Conservation (phyloP, 139 green algal species). For the Picochlorum sp. region DNA sequence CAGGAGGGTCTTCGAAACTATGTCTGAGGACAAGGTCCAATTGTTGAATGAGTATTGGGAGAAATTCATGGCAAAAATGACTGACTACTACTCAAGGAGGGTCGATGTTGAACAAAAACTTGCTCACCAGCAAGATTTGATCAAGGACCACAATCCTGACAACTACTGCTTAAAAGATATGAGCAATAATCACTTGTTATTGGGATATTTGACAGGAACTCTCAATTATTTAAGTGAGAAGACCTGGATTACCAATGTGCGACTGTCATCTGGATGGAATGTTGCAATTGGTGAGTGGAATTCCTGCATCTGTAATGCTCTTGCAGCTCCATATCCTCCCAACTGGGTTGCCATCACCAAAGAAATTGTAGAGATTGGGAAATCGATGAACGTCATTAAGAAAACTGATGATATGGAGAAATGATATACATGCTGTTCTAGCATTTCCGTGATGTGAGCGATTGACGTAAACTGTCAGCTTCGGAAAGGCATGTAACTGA, state of each 20-base stretch:
- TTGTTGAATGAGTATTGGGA: neutral
- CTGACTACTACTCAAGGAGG: neutral
- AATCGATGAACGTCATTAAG: neutral
- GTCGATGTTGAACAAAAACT: neutral
- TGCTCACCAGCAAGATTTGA: neutral
- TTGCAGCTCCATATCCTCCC: neutral
- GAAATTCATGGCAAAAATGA: neutral
- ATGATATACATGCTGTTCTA: neutral
- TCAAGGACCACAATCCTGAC: neutral
- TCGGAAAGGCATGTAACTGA: neutral
- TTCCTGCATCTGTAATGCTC: neutral
- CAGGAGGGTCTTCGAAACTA: neutral
- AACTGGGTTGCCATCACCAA: neutral
- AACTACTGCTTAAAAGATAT: neutral
- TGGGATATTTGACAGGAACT: neutral
- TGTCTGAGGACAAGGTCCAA: neutral
- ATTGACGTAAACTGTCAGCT: neutral
- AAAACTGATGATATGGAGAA: neutral
- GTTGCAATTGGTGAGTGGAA: neutral
- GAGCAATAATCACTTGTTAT: neutral
- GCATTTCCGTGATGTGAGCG: too few species aligned
- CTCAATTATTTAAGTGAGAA: neutral
- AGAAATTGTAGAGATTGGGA: neutral
- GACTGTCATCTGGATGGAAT: neutral
- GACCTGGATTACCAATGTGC: conserved; percentile 5